Evolutionary conservation across 2,329 filamentous ascomycete species (phyloP).

Genomic region (Aspergillaceae sp.): DNA sequence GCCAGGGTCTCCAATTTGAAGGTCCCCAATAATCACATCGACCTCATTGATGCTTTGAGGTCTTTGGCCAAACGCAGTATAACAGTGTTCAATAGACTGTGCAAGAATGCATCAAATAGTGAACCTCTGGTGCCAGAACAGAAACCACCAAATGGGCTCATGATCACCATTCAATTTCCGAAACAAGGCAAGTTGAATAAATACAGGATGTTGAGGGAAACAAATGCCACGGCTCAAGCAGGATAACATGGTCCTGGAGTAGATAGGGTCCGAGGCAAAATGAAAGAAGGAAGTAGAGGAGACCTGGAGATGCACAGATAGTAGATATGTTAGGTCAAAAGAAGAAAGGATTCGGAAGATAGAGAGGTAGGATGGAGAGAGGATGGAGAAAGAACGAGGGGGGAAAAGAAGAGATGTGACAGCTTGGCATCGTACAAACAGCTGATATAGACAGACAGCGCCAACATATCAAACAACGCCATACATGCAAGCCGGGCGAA

Average conservation of each 20-base stretch:
- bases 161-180: background rate
- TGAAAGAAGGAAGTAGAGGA: background rate
- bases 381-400: background rate
- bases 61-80: background rate
- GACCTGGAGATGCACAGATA: background rate
- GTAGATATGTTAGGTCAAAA: background rate
- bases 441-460: background rate
- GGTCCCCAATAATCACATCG: background rate
- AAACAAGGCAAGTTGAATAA: background rate
- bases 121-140: background rate
- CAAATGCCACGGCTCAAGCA: background rate
- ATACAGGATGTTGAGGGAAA: background rate
- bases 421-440: background rate
- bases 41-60: background rate
- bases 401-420: slow-evolving; percentile 24
- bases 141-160: background rate
- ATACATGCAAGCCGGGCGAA: background rate
- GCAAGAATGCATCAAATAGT: background rate
- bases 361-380: background rate
- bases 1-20: background rate
- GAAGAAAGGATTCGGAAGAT: background rate
- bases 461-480: background rate
- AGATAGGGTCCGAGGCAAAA: background rate
- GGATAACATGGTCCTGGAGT: background rate
- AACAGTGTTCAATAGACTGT: background rate